Evolutionary conservation across 257 asterid species (phyloP).

Genomic region (Petunia secreta): DNA sequence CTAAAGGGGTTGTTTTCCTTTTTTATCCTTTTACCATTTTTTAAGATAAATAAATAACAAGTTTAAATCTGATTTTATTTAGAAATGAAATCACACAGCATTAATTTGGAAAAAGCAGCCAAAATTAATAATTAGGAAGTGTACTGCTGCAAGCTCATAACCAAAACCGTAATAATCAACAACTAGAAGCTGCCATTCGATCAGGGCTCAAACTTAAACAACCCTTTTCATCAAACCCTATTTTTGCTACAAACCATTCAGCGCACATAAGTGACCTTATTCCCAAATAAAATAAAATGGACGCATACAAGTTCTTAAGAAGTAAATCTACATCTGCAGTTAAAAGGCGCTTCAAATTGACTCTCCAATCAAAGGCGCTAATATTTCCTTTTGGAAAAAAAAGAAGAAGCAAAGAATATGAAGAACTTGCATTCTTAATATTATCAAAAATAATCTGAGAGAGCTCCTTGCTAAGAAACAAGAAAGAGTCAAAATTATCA

Average conservation of each 20-base stretch:
- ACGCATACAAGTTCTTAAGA: not conserved
- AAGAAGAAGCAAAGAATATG: not conserved
- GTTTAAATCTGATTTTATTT: conserved; percentile 8
- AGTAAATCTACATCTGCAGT: conserved; percentile 9
- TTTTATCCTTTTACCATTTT: not conserved
- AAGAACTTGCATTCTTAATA: not conserved
- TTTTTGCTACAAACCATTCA: not conserved
- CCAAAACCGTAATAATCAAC: conserved; percentile 3
- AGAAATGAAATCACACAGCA: conserved; percentile 13
- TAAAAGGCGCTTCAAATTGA: not conserved
- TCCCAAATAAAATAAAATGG: too few relatives aligned
- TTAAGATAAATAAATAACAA: not conserved
- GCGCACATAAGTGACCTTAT: not conserved
- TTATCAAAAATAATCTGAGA: not conserved
- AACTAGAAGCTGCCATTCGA: not conserved
- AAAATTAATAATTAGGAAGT: not conserved
- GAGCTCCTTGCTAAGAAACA: not conserved
- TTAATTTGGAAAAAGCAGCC: not conserved
- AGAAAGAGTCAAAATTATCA: not conserved
- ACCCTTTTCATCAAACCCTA: not conserved
- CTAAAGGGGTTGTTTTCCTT: not conserved
- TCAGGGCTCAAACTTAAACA: not conserved
- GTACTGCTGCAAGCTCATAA: not conserved
- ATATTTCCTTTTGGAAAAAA: not conserved
- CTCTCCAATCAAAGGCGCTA: not conserved